Base-by-base conservation (phyloP, 129 eudicot species). In the Scalesia atractyloides region DNA sequence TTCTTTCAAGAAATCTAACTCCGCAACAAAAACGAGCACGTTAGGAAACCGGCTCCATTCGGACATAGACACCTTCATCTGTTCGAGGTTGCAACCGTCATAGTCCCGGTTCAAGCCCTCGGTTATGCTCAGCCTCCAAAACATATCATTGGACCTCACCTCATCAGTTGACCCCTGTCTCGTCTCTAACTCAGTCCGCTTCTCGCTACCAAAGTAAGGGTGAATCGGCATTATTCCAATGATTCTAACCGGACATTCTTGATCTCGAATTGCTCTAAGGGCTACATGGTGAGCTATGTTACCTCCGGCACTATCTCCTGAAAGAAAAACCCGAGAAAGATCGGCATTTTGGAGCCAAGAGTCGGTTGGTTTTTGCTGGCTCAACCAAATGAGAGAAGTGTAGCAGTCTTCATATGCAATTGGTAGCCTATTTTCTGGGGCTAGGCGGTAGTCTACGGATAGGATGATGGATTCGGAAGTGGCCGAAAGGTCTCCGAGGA, bases 231-330 rank as follows among this genome's bases (percentile, higher is more conserved):
- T 8, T 16, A 89, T 22, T 67, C 98, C 96, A 33, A 68, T 64
- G 11, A 87, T 74, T 66, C 16, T 26, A 34, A 87, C 63, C 4
- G 49, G 69, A 46, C 70, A 74, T 52, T 44, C 60, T 33, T 73
- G 60, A 57, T 68, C 74, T 14, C 70, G 54, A 11, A 79, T 76
- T 0, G 83, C 86, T 53, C 62, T 71, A 0, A 84, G 58, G 12
- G 89, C 88, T 14, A 89, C 87, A 11, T 84, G 91, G 72, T 93
- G 95, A 62, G 84, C 95, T 72, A 93, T 93, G 76, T 93, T 93
- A n/a, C 95, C 96, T 64, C 98, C 96, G 1, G 96, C 95, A 52
- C 98, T 89, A 54, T 92, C 98, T 7, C 96, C 90, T 0, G 87
- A 87, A 65, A 89, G 88, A 63, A 87, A 93, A 71, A 89, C 92